Base-by-base conservation (phyloP, 352 stramenopile species). In the Globisporangium yorkense region DNA sequence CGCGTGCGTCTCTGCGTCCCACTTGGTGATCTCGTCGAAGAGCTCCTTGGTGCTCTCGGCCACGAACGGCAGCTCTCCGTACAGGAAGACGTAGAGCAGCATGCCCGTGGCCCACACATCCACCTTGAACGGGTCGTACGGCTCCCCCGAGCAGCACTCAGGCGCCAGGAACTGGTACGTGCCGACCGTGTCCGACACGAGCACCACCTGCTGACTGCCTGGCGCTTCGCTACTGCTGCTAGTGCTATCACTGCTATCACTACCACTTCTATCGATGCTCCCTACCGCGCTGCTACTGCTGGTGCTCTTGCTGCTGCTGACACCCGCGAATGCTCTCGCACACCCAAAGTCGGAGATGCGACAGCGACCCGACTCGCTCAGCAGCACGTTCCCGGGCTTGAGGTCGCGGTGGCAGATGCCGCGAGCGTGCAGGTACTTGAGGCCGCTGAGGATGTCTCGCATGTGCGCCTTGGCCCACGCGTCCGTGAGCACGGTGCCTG, bases 141-240 rank as follows among this genome's bases (percentile, higher is more conserved):
- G 70, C 21, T 94, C 82, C 4, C 87, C 88, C 4, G 71, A 82
- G 60, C 88, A 94, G 61, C 81, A 92, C 58, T 97, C 89, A n/a
- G 89, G 88, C 4, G 86, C 80, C 5, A 96, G 54, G 54, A 97
- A 97, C 57, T 93, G 86, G 60, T 92, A 96, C n/a, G 89, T 96
- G 20, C 89, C 89, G 37, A 88, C 74, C 1, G 89, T 96, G 49
- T 96, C 80, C 6, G 75, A 83, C 31, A 96, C 56, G 7, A 85
- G 27, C 21, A 63, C 49, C 20, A 63, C 49, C 20, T 55, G 21
- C 18, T 58, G 21, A 5, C 57, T 44, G 35, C 35, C 8, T 5
- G 35, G 35, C 12, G 35, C 35, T 13, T 15, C 35, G 7, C 20
- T 41, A n/a, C 13, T 57, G 8, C 24, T 47, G 31, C 12, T 12